phyloP scores from a whole-genome alignment of 2,329 filamentous ascomycete genomes.

The Didymella segeticola region DNA sequence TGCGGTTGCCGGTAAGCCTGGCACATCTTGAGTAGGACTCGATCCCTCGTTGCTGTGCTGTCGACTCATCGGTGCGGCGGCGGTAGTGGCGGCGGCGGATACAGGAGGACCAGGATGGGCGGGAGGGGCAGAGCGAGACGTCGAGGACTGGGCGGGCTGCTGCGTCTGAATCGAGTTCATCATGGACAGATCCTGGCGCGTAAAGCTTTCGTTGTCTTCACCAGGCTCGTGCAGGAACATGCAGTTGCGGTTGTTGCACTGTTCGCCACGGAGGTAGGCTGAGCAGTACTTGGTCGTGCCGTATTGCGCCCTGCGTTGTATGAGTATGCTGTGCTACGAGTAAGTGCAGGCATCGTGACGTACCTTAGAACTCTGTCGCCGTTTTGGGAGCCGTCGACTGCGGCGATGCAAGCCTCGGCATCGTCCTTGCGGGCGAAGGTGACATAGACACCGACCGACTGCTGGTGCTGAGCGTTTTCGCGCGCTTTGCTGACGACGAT shows the following conservation, averaged over 20 bases:
- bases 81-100: slow-evolving; percentile 47
- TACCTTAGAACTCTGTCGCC: slow-evolving; percentile 83
- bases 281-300: slow-evolving; percentile 99
- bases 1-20: slow-evolving; percentile 90
- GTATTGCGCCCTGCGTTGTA: slow-evolving; percentile 64
- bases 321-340: slow-evolving; percentile 24
- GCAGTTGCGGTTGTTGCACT: slow-evolving; percentile 93
- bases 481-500: slow-evolving; percentile 98
- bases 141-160: slow-evolving; percentile 67
- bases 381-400: slow-evolving; percentile 91
- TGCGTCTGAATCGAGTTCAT: slow-evolving; percentile 89
- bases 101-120: slow-evolving; percentile 58
- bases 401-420: slow-evolving; percentile 85
- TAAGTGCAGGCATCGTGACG: slow-evolving; percentile 36
- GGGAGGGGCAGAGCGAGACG: slow-evolving; percentile 59
- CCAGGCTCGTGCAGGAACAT: slow-evolving; percentile 98
- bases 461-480: slow-evolving; percentile 71
- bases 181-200: slow-evolving; percentile 89
- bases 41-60: slow-evolving; percentile 81
- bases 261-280: slow-evolving; percentile 91
- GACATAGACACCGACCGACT: slow-evolving; percentile 97
- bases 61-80: slow-evolving; percentile 68
- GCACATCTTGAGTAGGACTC: slow-evolving; percentile 68
- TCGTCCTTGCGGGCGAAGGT: slow-evolving; percentile 93
- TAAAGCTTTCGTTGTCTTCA: slow-evolving; percentile 98